Conservation (phyloP, 345 rosid genomes). For the Salix udensis region DNA sequence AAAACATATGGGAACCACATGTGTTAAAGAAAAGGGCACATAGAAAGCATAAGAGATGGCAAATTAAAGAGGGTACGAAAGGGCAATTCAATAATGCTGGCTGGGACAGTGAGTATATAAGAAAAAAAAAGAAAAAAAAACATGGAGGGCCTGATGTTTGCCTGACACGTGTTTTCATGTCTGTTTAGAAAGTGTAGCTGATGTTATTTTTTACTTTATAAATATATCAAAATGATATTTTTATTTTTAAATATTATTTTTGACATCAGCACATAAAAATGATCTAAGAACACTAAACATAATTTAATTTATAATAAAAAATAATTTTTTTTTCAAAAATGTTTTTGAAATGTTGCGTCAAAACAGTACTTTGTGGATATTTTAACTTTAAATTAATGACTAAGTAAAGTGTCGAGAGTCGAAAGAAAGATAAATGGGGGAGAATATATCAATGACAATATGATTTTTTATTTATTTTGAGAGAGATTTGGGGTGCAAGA, state of each 20-base stretch:
- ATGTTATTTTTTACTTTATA: no score
- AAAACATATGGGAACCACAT: background rate
- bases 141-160: background rate
- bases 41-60: background rate
- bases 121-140: background rate
- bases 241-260: no score
- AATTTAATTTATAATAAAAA: no score
- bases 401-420: slow-evolving; percentile 18
- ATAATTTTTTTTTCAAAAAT: no score
- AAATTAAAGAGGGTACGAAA: background rate
- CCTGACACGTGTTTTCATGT: slow-evolving; percentile 1
- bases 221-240: no score
- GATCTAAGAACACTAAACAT: no score
- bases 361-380: background rate
- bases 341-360: no score
- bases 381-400: slow-evolving; percentile 22
- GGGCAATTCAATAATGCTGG: slow-evolving; percentile 12
- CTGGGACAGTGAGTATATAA: background rate
- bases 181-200: no score
- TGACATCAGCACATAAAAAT: no score
- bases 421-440: background rate
- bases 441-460: background rate
- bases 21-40: background rate
- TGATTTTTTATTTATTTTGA: background rate
- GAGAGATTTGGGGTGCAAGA: background rate